Conservation (phyloP, 768 basidiomycete genomes). For the Serendipita indica region DNA sequence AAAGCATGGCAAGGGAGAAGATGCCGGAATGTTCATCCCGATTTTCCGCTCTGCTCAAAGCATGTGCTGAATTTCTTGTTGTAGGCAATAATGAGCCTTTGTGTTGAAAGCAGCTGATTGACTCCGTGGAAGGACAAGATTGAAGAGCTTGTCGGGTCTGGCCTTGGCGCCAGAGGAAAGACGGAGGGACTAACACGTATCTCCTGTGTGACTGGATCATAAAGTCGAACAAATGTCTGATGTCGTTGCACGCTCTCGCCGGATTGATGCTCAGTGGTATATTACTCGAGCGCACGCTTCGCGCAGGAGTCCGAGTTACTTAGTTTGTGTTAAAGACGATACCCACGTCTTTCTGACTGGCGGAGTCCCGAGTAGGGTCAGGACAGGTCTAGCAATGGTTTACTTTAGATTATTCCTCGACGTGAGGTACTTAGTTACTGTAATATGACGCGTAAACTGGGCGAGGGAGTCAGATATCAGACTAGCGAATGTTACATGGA, state of each 20-base stretch:
- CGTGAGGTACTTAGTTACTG: no score
- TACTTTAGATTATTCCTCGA: no score
- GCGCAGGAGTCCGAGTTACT: constrained; percentile 32
- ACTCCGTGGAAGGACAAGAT: constrained; percentile 57
- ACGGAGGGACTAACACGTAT: constrained; percentile 77
- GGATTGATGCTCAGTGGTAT: constrained; percentile 45
- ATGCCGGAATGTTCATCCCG: constrained; percentile 53
- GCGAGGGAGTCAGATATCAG: no score
- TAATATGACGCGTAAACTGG: no score
- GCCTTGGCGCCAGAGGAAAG: constrained; percentile 68
- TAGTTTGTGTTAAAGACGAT: no score
- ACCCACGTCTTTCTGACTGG: no score
- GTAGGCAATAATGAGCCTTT: constrained; percentile 51
- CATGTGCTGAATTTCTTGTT: constrained; percentile 66
- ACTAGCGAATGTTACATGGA: no score
- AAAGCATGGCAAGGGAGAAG: constrained; percentile 45
- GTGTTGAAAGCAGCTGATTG: constrained; percentile 48
- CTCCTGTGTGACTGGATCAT: constrained; percentile 56
- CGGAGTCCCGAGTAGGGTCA: no score
- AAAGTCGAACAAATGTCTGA: constrained; percentile 84
- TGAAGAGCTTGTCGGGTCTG: constrained; percentile 72
- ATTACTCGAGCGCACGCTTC: constrained; percentile 42
- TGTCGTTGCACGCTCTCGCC: constrained; percentile 70
- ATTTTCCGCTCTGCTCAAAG: constrained; percentile 66
- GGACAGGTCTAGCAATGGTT: no score